Evolutionary conservation across 2,329 filamentous ascomycete species (phyloP).

Genomic region (Metarhizium anisopliae): DNA sequence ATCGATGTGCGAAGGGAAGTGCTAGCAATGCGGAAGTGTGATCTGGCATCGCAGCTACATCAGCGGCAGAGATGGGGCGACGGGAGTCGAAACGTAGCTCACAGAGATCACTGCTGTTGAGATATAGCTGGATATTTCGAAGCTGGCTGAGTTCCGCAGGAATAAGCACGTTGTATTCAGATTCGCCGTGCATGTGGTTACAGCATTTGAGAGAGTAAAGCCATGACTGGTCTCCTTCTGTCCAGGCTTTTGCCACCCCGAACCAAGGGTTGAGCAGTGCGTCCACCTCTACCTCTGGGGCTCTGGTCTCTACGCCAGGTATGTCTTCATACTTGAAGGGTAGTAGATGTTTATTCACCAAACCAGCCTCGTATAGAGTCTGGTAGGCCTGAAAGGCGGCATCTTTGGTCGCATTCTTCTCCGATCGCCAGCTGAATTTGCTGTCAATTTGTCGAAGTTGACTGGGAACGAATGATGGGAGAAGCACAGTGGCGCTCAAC

Average conservation of each 20-base stretch:
- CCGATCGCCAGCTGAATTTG: slow-evolving; percentile 51
- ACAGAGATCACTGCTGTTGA: slow-evolving; percentile 28
- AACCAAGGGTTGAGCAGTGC: slow-evolving; percentile 38
- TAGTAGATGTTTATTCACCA: slow-evolving; percentile 72
- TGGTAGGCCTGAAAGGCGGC: slow-evolving; percentile 75
- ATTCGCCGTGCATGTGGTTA: slow-evolving; percentile 18
- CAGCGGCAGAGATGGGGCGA: slow-evolving; percentile 10
- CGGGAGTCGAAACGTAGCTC: slow-evolving; percentile 14
- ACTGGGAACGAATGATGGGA: slow-evolving; percentile 62
- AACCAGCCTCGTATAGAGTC: slow-evolving; percentile 56
- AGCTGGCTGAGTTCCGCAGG: slow-evolving; percentile 32
- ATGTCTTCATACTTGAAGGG: slow-evolving; percentile 44
- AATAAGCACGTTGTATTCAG: slow-evolving; percentile 33
- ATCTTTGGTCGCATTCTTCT: slow-evolving; percentile 68
- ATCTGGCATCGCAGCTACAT: slow-evolving; percentile 20
- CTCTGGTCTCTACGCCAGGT: slow-evolving; percentile 28
- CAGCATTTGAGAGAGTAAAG: slow-evolving; percentile 23
- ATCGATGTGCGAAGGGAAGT: slow-evolving; percentile 40
- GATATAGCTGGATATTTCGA: slow-evolving; percentile 29
- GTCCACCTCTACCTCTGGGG: slow-evolving; percentile 25
- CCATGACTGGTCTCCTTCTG: slow-evolving; percentile 10
- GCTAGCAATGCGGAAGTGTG: slow-evolving; percentile 37
- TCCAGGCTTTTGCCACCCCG: slow-evolving; percentile 34
- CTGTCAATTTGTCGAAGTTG: slow-evolving; percentile 18
- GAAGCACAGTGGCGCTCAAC: slow-evolving; percentile 51